Base-by-base conservation (phyloP, 2,329 filamentous ascomycete genomes). In the Alternaria panax region DNA sequence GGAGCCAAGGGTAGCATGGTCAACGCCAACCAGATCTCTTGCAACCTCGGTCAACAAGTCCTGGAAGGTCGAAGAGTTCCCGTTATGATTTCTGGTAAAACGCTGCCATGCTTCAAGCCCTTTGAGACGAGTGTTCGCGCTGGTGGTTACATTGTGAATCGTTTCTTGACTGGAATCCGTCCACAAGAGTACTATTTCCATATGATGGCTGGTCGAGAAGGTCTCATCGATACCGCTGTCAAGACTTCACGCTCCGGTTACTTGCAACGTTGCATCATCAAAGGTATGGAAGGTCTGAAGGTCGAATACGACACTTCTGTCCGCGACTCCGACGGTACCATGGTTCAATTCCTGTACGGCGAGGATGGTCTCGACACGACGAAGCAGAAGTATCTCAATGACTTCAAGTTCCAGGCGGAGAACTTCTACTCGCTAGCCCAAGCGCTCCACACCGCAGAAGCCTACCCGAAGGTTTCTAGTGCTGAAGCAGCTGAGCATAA, bases 181-280 rank as follows among this genome's bases (percentile, higher is more conserved):
- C 95, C 95, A 5, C 95, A 99, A 74, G 96, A 99, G 77, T 99
- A 97, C 79, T 99, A 94, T 78, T 99, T 99, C 84, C 95, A 99
- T 86, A 93, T 96, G 79, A 99, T 99, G 96, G 95, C 94, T 74
- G 96, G 96, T 70, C 88, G 95, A 81, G 96, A 99, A 85, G 95
- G 95, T 84, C 83, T 99, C 66, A 99, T 99, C 75, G 95, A 99
- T 85, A 99, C 95, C 20, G 95, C 95, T 65, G 95, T 99, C 78
- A 99, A 99, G 82, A 99, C 95, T 1, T 96, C 94, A 9, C 90
- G 95, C 74, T 98, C 95, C 27, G 96, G 95, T 61, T 99, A 99
- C 75, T 84, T 99, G 51, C 95, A 99, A 77, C 87, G 96, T 75
- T 99, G 95, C 85, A 85, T 99, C 63, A 96, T 99, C 82, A 99